A percentile compares a stretch with the other conserved stretches of the same genome.
Conservation (phyloP, 2,329 filamentous ascomycete genomes). For the Fusarium heterosporum region DNA sequence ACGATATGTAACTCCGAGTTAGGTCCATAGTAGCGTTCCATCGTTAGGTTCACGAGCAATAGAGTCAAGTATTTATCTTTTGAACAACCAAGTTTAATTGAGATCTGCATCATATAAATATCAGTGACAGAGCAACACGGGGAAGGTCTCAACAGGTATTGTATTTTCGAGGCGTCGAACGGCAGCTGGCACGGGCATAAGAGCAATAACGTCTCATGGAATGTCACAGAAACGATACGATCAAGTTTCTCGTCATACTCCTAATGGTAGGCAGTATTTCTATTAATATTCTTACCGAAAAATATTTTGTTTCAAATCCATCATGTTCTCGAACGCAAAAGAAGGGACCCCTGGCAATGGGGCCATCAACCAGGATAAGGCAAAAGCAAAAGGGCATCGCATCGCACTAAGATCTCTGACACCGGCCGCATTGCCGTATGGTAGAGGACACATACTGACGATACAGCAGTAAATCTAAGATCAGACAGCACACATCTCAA, state of each 20-base stretch:
- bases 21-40: too few species aligned
- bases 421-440: constrained; percentile 19
- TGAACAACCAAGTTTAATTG: not conserved
- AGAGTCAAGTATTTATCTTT: not conserved
- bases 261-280: not conserved
- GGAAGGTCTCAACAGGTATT: not conserved
- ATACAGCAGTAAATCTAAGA: not conserved
- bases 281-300: not conserved
- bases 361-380: constrained; percentile 34
- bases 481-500: constrained; percentile 39
- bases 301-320: constrained; percentile 15
- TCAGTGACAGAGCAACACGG: not conserved
- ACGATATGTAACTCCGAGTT: too few species aligned
- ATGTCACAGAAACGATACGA: too few species aligned
- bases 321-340: constrained; percentile 3
- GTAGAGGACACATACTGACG: not conserved
- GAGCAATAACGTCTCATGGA: too few species aligned
- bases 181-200: too few species aligned
- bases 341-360: constrained; percentile 7
- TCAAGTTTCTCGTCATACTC: not conserved
- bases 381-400: constrained; percentile 22
- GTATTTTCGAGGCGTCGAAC: too few species aligned
- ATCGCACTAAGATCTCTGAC: constrained; percentile 36
- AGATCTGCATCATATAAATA: not conserved
- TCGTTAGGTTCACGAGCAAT: constrained; percentile 1